Base-by-base conservation (phyloP, 306 rosid genomes). In the Acacia melanoxylon region DNA sequence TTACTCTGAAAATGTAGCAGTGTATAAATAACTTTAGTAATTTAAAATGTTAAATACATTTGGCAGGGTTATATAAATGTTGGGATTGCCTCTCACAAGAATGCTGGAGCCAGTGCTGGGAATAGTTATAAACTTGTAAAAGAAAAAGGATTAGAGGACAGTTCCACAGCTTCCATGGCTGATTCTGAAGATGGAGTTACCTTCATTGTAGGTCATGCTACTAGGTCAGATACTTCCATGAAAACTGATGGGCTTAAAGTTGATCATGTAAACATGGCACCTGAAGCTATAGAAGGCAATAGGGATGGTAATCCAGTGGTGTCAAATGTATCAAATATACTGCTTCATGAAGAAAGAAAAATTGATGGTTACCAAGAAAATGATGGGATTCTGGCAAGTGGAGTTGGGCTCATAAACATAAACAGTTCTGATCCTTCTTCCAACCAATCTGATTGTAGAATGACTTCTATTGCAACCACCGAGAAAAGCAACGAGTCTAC, bases 111-210 rank as follows among this genome's bases (percentile, higher is more conserved):
- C 82, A 76, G 86, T 77, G 81, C 90, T 56, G 87, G 81, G 69
- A 88, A 89, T 69, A 85, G 89, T 84, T 92, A 84, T 80, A 90
- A 89, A 69, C 90, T 90, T 78, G 89, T 89, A 33, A 86, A 88
- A 82, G 97, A 89, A 83, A 91, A 91, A 72, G 87, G 77, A 70
- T 83, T 88, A 33, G 94, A 87, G 67, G 91, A 89, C 68, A 80
- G 80, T 80, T 89, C 91, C 25, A 86, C 91, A 63, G 91, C 91
- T 80, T 90, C 95, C 10, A 74, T 89, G 86, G 97, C 93, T 59
- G 97, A 90, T 82, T 91, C 97, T 45, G 99, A 96, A 90, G 99
- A 92, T 84, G 99, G 97, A 79, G 97, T 94, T 91, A 92, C 93
- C 73, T 90, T 88, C 87, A 90, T 92, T 84, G 89, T 87, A 66